phyloP scores from a whole-genome alignment of 345 rosid species.

The Viola odorata region DNA sequence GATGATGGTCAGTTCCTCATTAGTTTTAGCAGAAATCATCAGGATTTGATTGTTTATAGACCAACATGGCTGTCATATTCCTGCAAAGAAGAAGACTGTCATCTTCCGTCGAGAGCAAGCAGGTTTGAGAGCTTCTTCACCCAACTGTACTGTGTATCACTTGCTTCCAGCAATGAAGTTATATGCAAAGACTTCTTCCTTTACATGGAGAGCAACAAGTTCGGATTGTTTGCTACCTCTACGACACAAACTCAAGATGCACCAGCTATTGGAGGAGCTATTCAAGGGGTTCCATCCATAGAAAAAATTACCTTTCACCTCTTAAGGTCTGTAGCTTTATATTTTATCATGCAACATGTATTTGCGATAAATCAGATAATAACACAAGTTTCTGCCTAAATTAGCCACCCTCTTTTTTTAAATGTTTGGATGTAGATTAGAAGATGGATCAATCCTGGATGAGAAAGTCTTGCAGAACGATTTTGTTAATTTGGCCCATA shows the following conservation, averaged over 20 bases:
- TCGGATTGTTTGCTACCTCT: constrained; percentile 88
- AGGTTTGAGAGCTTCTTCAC: constrained; percentile 87
- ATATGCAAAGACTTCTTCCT: constrained; percentile 93
- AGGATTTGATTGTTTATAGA: constrained; percentile 84
- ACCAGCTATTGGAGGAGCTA: constrained; percentile 56
- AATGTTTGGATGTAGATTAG: constrained; percentile 45
- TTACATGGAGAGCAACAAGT: constrained; percentile 53
- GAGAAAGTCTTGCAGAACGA: constrained; percentile 82
- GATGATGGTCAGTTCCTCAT: constrained; percentile 93
- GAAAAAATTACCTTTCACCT: constrained; percentile 83
- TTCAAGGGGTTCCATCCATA: constrained; percentile 75
- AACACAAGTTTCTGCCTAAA: background rate
- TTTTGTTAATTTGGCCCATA: constrained; percentile 65
- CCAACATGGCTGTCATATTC: constrained; percentile 81
- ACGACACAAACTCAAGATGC: constrained; percentile 82
- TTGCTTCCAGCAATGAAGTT: constrained; percentile 73
- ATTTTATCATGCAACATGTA: background rate
- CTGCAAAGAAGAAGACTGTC: constrained; percentile 50
- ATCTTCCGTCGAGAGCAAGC: constrained; percentile 58
- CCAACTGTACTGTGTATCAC: constrained; percentile 58
- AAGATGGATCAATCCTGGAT: constrained; percentile 75
- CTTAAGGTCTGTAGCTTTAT: constrained; percentile 40
- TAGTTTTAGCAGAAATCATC: constrained; percentile 74
- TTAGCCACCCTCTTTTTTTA: background rate
- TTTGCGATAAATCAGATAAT: background rate